Evolutionary conservation across 139 green algal genomes (phyloP), one percentile per base, ranked within the genome.

Genomic region (Haematococcus lacustris): DNA sequence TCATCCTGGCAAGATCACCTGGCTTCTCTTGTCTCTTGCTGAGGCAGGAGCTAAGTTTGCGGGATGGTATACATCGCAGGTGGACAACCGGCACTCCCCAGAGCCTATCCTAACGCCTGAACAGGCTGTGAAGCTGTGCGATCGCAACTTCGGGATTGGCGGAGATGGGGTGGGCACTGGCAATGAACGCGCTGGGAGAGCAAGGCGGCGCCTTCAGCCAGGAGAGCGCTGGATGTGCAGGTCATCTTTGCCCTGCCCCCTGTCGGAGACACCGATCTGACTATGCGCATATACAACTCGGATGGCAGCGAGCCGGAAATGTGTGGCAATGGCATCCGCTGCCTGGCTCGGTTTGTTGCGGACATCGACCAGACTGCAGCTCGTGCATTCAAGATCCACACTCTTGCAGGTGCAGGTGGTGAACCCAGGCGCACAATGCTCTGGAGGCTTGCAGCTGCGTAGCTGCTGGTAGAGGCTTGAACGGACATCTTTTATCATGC

Each of bases 301-400:
- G 95, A 99, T 72, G 95, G 95, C 66, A 92, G 76, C 32, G 95
- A 99, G 88, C 95, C 95, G 3, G 94, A 99, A 84, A 99, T 99
- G 96, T 99, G 96, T 82, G 96, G 96, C 71, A 99, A 99, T 75
- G 96, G 96, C 73, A 98, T 99, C 66, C 86, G 96, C 25, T 99
- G 93, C 83, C 73, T 98, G 5, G 93, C 93, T 17, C 86, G 88
- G 60, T 98, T 98, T 80, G 89, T 97, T 2, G 86, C 91, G 1
- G 90, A 95, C 64, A 37, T 88, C 3, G 91, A 95, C 62, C 88
- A 87, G 43, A 60, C 71, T 1, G 74, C 41, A 9, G 71, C 79
- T 5, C 62, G 73, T n/a, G 83, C 78, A 73, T 94, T 97, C 81
- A 90, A 82, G 64, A 91, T 98, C 57, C 79, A 95, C 74, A 98